Base-by-base conservation (phyloP, 805 yeast species). In the Cyberlindnera meyerae region DNA sequence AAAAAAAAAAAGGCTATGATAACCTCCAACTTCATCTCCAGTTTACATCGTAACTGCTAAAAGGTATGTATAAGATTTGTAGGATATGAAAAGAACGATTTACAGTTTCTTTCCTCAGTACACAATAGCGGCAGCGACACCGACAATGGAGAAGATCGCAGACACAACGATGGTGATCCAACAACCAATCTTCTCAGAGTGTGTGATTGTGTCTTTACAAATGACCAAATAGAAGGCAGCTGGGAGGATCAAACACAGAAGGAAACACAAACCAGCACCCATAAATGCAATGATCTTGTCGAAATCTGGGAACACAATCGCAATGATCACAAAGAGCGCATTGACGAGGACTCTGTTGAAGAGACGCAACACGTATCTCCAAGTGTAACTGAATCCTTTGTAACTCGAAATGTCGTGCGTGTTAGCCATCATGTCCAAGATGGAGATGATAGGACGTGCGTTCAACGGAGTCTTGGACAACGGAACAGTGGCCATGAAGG, bases 391-490 rank as follows among this genome's bases (percentile, higher is more conserved):
- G 33, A 28, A 24, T 20, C 37, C 56, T 29, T 54, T 51, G 11
- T 29, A 34, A 12, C 49, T 49, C 0, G 53, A 40, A 11, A 48
- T 31, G 21, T 44, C 49, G 13, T 49, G 55, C n/a, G 57, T 53
- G 18, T 58, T 39, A 22, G 75, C 57, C n/a, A 77, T 37, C 9
- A 68, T 59, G 49, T 84, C 94, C 26, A 82, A 52, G 1, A 87
- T 77, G 1, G 89, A 70, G 22, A 84, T 74, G 20, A 88, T 77
- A 0, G 96, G 96, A 51, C 87, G 76, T 11, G 89, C 84, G 47
- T 80, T 81, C 27, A 87, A 67, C 1, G 96, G 95, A 1, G 87
- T 72, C 52, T 88, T 88, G 2, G 96, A 85, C 21, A 87, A 58
- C 1, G 96, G 95, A 17, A 88, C 74, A 6, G 86, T 47, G n/a